phyloP scores from a whole-genome alignment of 164 flowering plant genomes.

The Houttuynia cordata region DNA sequence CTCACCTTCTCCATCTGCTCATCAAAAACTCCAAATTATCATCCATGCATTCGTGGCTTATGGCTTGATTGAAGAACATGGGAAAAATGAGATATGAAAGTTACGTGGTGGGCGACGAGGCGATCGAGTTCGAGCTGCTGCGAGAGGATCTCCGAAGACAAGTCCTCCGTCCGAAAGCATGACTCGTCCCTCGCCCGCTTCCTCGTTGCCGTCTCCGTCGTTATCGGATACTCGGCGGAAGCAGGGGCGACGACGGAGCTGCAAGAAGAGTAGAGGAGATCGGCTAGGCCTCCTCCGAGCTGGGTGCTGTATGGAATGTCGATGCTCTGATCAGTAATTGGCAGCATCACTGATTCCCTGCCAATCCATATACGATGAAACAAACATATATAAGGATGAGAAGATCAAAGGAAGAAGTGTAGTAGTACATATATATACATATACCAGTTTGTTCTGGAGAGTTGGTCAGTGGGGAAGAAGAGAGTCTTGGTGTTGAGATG shows the following conservation, averaged over 20 bases:
- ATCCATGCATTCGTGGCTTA: too few species aligned
- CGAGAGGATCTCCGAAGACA: slow-evolving; percentile 41
- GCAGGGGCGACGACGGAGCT: slow-evolving; percentile 12
- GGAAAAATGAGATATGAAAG: too few species aligned
- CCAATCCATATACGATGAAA: too few species aligned
- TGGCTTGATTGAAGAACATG: too few species aligned
- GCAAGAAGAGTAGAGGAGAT: slow-evolving; percentile 11
- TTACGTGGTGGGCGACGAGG: slow-evolving; percentile 56
- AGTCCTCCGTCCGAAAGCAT: slow-evolving; percentile 56
- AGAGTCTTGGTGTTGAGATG: slow-evolving; percentile 11
- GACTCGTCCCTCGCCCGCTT: slow-evolving; percentile 17
- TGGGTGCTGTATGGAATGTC: slow-evolving; percentile 11
- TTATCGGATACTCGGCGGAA: too few species aligned
- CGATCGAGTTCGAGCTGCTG: slow-evolving; percentile 59
- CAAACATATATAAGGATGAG: too few species aligned
- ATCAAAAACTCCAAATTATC: too few species aligned
- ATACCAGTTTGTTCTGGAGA: background rate
- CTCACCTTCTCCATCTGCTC: slow-evolving; percentile 52
- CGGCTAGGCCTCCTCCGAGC: slow-evolving; percentile 8
- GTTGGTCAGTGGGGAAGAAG: background rate
- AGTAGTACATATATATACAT: too few species aligned
- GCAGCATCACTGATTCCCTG: slow-evolving; percentile 20
- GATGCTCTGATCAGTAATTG: slow-evolving; percentile 13
- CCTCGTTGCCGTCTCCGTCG: slow-evolving; percentile 17
- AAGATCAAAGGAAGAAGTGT: too few species aligned